phyloP scores from a whole-genome alignment of 2,329 filamentous ascomycete species.

The Fusarium sacchari region DNA sequence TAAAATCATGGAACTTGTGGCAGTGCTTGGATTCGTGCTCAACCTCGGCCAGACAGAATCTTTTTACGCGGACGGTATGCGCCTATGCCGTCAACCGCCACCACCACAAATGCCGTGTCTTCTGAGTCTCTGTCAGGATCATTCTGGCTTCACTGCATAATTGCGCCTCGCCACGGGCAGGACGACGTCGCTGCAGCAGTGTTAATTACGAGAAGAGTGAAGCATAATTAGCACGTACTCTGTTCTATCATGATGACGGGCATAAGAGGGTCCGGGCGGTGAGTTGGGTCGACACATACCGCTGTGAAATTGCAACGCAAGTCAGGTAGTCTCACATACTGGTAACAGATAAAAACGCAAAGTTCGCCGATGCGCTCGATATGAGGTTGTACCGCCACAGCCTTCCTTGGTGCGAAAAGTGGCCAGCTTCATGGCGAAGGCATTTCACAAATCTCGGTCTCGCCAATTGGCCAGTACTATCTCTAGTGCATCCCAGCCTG shows the following conservation, averaged over 20 bases:
- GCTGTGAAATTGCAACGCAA: constrained; percentile 19
- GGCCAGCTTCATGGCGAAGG: constrained; percentile 12
- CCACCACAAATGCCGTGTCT: constrained; percentile 13
- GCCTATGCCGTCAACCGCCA: constrained; percentile 5
- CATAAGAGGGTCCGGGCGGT: neutral
- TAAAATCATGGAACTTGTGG: constrained; percentile 24
- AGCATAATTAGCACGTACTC: neutral
- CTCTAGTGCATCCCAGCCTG: constrained; percentile 32
- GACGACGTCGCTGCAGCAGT: neutral
- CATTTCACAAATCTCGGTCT: constrained; percentile 22
- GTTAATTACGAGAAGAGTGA: neutral
- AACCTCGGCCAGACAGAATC: neutral
- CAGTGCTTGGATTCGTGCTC: constrained; percentile 16
- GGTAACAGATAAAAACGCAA: constrained; percentile 13
- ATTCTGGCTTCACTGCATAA: neutral
- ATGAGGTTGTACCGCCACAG: constrained; percentile 18
- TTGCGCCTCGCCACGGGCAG: constrained; percentile 21
- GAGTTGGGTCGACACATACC: constrained; percentile 23
- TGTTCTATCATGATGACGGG: neutral
- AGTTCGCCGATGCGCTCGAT: constrained; percentile 24
- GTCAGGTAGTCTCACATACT: constrained; percentile 16
- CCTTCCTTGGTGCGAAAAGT: constrained; percentile 11
- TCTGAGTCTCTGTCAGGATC: constrained; percentile 3
- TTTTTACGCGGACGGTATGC: constrained; percentile 2
- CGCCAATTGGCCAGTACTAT: constrained; percentile 27